Percentiles rank a stretch among this genome's conserved stretches.
Conservation (phyloP, 2,329 filamentous ascomycete species). For the Pseudovirgaria hyperparasitica region DNA sequence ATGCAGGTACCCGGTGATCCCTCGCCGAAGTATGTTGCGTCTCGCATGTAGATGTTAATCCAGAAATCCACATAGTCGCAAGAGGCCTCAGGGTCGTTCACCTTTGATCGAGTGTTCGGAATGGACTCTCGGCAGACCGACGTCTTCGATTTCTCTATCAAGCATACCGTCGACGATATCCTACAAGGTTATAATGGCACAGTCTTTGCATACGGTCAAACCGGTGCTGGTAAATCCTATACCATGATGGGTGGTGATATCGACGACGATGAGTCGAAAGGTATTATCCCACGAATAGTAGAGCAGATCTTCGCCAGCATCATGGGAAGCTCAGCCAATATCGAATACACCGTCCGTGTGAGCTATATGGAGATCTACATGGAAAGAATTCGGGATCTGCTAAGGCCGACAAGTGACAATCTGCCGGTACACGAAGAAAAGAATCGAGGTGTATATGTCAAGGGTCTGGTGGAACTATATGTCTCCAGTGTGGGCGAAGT, state of each 20-base stretch:
- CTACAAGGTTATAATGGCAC: constrained; percentile 98
- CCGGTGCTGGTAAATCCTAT: constrained; percentile 95
- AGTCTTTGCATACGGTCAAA: constrained; percentile 97
- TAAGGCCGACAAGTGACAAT: constrained; percentile 90
- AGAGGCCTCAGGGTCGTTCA: constrained; percentile 70
- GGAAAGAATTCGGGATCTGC: constrained; percentile 90
- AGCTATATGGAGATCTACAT: constrained; percentile 99
- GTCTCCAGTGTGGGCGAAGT: constrained; percentile 93
- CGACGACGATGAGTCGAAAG: constrained; percentile 74
- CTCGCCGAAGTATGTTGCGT: not conserved
- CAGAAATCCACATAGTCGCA: constrained; percentile 46
- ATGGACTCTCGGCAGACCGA: constrained; percentile 84
- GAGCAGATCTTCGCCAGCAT: constrained; percentile 97
- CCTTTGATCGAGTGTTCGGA: constrained; percentile 94
- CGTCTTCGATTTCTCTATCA: constrained; percentile 97
- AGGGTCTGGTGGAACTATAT: constrained; percentile 87
- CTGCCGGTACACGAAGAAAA: constrained; percentile 97
- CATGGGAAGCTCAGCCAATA: constrained; percentile 77
- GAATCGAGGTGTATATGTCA: constrained; percentile 90
- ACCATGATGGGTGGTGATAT: constrained; percentile 98
- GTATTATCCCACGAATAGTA: constrained; percentile 92
- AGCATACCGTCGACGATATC: constrained; percentile 91
- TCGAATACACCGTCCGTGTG: constrained; percentile 96
- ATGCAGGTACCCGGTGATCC: too few relatives aligned
- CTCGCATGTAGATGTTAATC: not conserved